Conservation (phyloP, 2,329 filamentous ascomycete genomes). For the Fusarium nisikadoi region DNA sequence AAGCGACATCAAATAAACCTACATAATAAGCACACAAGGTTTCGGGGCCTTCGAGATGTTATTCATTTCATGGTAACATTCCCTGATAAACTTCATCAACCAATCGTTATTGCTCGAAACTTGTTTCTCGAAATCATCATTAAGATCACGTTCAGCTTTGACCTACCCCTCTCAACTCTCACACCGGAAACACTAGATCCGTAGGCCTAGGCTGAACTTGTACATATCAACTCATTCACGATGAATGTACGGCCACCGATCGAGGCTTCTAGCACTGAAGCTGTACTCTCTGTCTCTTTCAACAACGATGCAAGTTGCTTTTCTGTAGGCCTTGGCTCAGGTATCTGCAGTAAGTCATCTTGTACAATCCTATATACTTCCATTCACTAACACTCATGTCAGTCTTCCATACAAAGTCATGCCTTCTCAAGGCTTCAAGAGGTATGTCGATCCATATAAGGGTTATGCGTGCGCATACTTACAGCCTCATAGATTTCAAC, state of each 20-base stretch:
- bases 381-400: constrained; percentile 21
- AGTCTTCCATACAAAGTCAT: constrained; percentile 81
- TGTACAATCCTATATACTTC: not conserved
- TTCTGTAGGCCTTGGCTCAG: constrained; percentile 84
- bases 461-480: not conserved
- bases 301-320: constrained; percentile 89
- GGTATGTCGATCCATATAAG: constrained; percentile 45
- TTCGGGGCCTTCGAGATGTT: constrained; percentile 26
- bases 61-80: constrained; percentile 14
- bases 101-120: not conserved
- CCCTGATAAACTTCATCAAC: not conserved
- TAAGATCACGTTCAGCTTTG: not conserved
- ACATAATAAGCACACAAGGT: constrained; percentile 11
- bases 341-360: constrained; percentile 77
- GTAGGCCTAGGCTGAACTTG: constrained; percentile 8
- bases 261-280: constrained; percentile 77
- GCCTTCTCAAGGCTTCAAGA: constrained; percentile 70
- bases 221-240: constrained; percentile 26
- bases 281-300: constrained; percentile 85
- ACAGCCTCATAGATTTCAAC: constrained; percentile 71
- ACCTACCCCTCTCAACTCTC: constrained; percentile 31
- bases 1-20: constrained; percentile 20
- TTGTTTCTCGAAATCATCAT: constrained; percentile 1
- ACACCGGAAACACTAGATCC: not conserved
- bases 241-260: constrained; percentile 95